phyloP scores from a whole-genome alignment of 192 early-diverging fungal species.

The Backusella westeae region DNA sequence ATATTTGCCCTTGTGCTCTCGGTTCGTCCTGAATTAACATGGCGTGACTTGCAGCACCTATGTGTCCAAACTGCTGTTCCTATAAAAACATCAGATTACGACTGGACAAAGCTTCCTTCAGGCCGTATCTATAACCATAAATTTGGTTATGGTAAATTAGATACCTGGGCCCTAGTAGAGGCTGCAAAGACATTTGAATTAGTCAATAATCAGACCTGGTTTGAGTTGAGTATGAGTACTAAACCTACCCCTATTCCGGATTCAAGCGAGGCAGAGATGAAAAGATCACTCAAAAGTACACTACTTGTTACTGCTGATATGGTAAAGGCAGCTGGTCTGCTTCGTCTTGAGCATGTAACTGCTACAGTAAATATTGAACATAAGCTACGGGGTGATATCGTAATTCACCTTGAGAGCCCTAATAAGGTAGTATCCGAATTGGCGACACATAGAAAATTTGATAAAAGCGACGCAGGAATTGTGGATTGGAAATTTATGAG shows the following conservation, averaged over 20 bases:
- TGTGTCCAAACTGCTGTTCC: conserved; percentile 73
- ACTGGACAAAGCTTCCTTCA: conserved; percentile 66
- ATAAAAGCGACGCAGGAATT: conserved; percentile 67
- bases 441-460: conserved; percentile 58
- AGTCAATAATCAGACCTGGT: conserved; percentile 62
- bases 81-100: conserved; percentile 60
- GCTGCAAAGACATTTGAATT: conserved; percentile 61
- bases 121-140: conserved; percentile 84
- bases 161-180: conserved; percentile 75
- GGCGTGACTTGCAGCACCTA: conserved; percentile 89
- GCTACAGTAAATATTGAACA: conserved; percentile 80
- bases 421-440: conserved; percentile 65
- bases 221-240: conserved; percentile 38
- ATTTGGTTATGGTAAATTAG: conserved; percentile 88
- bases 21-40: conserved; percentile 80
- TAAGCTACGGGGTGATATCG: conserved; percentile 73
- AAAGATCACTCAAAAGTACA: conserved; percentile 37
- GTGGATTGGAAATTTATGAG: conserved; percentile 87
- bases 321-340: conserved; percentile 53
- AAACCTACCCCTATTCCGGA: conserved; percentile 59
- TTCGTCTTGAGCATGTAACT: conserved; percentile 78
- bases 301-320: conserved; percentile 48
- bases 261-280: conserved; percentile 29
- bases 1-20: conserved; percentile 79
- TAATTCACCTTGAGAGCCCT: conserved; percentile 72